A percentile compares a stretch with the other conserved stretches of the same genome.
These are phyloP conservation scores for Crithidia sp. DNA, from an alignment of 208 protist genomes.

Conservation along the genomic window DNA sequence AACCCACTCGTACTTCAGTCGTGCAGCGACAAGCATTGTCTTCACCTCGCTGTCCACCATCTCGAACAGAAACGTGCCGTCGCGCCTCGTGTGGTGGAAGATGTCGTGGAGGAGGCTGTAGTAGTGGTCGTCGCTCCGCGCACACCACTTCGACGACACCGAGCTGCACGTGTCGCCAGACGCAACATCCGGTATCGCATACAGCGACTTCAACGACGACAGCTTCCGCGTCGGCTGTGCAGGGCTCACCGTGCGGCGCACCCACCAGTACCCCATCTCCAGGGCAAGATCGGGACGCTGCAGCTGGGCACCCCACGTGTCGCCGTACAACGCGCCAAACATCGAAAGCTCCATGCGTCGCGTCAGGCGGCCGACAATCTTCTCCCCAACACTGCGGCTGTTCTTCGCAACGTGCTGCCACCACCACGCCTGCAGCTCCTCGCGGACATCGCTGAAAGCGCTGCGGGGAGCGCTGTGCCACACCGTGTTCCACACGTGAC, in stretches of 20 bases:
- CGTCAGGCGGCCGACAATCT: background rate
- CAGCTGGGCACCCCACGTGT: constrained; percentile 24
- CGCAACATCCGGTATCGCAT: constrained; percentile 19
- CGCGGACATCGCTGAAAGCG: constrained; percentile 12
- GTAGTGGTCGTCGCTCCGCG: constrained; percentile 26
- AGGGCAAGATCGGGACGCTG: constrained; percentile 18
- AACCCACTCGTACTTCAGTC: constrained; percentile 17
- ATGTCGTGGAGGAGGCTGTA: constrained; percentile 21
- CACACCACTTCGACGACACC: constrained; percentile 1
- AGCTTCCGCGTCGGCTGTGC: background rate
- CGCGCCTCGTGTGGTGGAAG: constrained; percentile 19
- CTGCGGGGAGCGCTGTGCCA: background rate
- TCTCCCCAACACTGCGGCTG: background rate
- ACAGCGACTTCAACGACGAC: constrained; percentile 14
- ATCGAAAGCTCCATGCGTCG: background rate
- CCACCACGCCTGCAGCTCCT: constrained; percentile 15
- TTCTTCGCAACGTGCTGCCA: background rate
- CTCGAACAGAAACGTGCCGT: constrained; percentile 22
- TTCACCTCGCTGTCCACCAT: constrained; percentile 21
- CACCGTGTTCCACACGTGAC: constrained; percentile 26
- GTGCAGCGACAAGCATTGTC: constrained; percentile 13
- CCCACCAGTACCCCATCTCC: constrained; percentile 24
- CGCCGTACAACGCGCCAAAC: constrained; percentile 18
- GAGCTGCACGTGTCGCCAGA: constrained; percentile 11
- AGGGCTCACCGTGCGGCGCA: constrained; percentile 11